Evolutionary conservation across 345 rosid species (phyloP).

Genomic region (Streptanthus diversifolius): DNA sequence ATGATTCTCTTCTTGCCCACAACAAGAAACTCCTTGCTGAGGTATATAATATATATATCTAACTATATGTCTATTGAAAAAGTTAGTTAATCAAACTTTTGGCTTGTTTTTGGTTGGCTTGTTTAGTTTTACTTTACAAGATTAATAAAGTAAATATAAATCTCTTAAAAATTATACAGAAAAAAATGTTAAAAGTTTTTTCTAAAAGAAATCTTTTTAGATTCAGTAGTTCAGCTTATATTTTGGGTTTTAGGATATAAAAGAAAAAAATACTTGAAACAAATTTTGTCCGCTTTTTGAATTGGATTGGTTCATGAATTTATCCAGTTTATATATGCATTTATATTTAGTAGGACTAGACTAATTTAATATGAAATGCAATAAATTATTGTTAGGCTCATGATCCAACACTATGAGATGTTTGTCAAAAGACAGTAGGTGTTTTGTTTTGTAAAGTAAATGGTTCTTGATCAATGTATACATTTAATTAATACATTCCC

Average conservation of each 20-base stretch:
- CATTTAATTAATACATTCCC: constrained; percentile 22
- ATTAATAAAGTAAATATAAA: not conserved
- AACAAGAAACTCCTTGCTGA: constrained; percentile 59
- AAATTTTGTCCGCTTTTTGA: not conserved
- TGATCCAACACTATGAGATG: constrained; percentile 48
- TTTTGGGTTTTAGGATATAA: not conserved
- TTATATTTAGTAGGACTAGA: not conserved
- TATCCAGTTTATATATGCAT: not conserved
- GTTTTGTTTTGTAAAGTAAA: constrained; percentile 21
- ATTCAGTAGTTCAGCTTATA: not conserved
- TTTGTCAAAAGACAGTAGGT: constrained; percentile 34
- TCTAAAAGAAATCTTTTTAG: not conserved
- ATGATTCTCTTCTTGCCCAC: constrained; percentile 59
- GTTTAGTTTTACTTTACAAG: not conserved
- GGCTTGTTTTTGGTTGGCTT: not conserved
- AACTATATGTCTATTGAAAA: not conserved
- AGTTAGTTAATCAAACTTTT: not conserved
- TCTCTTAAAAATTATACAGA: not conserved
- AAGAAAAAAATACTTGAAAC: not conserved
- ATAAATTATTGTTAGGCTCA: constrained; percentile 28
- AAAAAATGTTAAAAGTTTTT: not conserved
- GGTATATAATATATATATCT: constrained; percentile 35
- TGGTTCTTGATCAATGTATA: constrained; percentile 15
- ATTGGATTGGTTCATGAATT: not conserved
- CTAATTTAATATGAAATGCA: constrained; percentile 17